Percentiles rank a stretch among this genome's conserved stretches.
These are phyloP conservation scores for Polyporus arcularius DNA, from an alignment of 768 basidiomycete species.

Conservation along the genomic window DNA sequence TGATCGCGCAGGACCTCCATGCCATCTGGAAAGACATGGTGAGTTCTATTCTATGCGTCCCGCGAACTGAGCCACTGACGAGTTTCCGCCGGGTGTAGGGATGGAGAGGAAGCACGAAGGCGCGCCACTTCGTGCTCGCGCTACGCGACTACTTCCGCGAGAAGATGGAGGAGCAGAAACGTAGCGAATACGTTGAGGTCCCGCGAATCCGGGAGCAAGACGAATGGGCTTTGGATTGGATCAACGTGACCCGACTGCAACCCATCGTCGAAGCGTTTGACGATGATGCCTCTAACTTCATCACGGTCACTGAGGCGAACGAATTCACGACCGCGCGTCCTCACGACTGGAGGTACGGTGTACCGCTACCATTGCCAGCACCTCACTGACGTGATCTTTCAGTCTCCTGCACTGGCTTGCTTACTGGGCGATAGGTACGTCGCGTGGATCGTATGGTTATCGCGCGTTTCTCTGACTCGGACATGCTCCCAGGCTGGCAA, in stretches of 20 bases:
- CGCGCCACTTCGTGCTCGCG: slow-evolving; percentile 31
- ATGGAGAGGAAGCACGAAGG: slow-evolving; percentile 32
- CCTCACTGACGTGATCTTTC: not conserved
- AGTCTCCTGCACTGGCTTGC: slow-evolving; percentile 35
- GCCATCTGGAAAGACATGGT: slow-evolving; percentile 58
- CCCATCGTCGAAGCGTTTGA: slow-evolving; percentile 35
- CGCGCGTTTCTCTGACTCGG: not conserved
- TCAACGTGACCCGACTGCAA: slow-evolving; percentile 24
- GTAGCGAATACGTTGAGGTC: not conserved
- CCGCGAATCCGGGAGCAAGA: slow-evolving; percentile 15
- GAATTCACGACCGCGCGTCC: slow-evolving; percentile 30
- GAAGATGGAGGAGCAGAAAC: slow-evolving; percentile 10
- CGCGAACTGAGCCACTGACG: not conserved
- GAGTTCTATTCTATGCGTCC: not conserved
- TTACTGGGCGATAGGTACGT: slow-evolving; percentile 33
- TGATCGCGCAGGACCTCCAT: slow-evolving; percentile 41
- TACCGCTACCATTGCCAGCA: not conserved
- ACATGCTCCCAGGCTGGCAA: slow-evolving; percentile 21
- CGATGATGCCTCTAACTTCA: slow-evolving; percentile 36
- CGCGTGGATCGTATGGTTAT: not conserved
- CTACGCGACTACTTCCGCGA: slow-evolving; percentile 35
- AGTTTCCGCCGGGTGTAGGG: slow-evolving; percentile 16
- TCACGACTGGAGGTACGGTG: slow-evolving; percentile 31
- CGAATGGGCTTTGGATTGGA: slow-evolving; percentile 30
- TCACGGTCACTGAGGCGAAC: slow-evolving; percentile 36